Percentiles rank a stretch among this genome's conserved stretches.
Conservation (phyloP, 805 yeast species). For the Lipomyces sp. region DNA sequence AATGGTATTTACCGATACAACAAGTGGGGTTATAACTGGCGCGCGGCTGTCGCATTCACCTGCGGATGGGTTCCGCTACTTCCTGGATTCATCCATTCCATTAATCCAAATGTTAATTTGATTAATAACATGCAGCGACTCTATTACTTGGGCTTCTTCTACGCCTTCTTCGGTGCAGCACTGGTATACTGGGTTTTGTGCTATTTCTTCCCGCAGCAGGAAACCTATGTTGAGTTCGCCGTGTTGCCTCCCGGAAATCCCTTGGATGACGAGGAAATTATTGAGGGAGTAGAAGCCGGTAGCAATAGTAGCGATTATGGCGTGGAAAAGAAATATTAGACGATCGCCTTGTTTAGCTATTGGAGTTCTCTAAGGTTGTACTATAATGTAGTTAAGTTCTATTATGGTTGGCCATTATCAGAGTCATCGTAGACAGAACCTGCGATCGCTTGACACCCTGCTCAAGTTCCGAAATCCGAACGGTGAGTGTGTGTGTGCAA, state of each 20-base stretch:
- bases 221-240: conserved; percentile 13
- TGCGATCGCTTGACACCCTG: too few relatives aligned
- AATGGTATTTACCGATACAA: conserved; percentile 26
- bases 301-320: background rate
- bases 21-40: conserved; percentile 32
- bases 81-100: conserved; percentile 27
- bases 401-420: too few relatives aligned
- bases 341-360: background rate
- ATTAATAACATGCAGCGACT: conserved; percentile 30
- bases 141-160: conserved; percentile 37
- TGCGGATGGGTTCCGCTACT: conserved; percentile 29
- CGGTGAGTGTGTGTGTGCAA: too few relatives aligned
- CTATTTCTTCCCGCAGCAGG: conserved; percentile 18
- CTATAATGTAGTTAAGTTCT: background rate
- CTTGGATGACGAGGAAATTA: conserved; percentile 9
- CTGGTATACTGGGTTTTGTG: conserved; percentile 24
- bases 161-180: conserved; percentile 28
- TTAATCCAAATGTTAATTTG: conserved; percentile 14
- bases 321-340: background rate
- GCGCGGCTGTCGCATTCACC: conserved; percentile 23
- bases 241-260: conserved; percentile 26
- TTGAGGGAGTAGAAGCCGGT: conserved; percentile 5
- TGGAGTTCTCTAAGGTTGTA: background rate
- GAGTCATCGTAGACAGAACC: background rate
- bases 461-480: too few relatives aligned